phyloP scores from a whole-genome alignment of 495 filamentous ascomycete genomes.

The Articulospora tetracladia region DNA sequence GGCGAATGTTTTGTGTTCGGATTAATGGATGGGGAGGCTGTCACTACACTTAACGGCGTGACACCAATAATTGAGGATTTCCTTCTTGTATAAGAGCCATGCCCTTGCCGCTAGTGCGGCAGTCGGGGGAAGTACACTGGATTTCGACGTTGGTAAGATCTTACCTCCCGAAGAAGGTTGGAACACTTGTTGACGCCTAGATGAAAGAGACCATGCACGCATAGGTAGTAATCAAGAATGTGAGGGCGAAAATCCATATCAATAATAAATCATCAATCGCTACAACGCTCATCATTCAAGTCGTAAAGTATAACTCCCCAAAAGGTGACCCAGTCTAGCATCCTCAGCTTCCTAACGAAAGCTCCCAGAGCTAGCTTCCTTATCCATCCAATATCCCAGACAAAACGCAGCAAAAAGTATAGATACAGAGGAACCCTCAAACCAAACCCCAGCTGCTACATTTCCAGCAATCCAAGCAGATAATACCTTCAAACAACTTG shows the following conservation, averaged over 20 bases:
- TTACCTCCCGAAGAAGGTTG: too few relatives aligned
- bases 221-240: too few relatives aligned
- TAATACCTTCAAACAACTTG: constrained; percentile 5
- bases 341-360: neutral
- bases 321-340: neutral
- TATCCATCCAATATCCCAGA: neutral
- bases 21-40: constrained; percentile 12
- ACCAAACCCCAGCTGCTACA: constrained; percentile 7
- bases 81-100: too few relatives aligned
- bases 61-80: too few relatives aligned
- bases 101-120: too few relatives aligned
- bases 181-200: too few relatives aligned
- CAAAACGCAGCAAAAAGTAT: neutral
- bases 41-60: too few relatives aligned
- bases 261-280: constrained; percentile 1
- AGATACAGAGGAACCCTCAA: neutral
- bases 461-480: neutral
- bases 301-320: constrained; percentile 11
- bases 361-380: neutral
- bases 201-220: too few relatives aligned
- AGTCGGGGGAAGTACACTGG: too few relatives aligned
- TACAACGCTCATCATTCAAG: constrained; percentile 22
- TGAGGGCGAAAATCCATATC: neutral
- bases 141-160: too few relatives aligned
- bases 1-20: constrained; percentile 12